Evolutionary conservation across 768 basidiomycete genomes (phyloP).

Genomic region (Mrakia gelida): DNA sequence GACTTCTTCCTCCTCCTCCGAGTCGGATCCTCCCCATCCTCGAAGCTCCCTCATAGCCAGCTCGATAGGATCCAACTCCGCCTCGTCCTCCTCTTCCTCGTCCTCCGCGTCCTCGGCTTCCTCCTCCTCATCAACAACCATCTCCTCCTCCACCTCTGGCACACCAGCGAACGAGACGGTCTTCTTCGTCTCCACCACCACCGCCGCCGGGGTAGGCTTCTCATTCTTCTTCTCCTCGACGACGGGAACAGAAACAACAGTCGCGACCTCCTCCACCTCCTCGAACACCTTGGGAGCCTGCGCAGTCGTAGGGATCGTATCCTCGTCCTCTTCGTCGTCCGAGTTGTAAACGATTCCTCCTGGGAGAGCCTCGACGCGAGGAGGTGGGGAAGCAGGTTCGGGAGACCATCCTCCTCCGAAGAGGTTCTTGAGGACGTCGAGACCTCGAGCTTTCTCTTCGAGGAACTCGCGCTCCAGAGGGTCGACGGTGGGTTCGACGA

Average conservation of each 20-base stretch:
- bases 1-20: neutral
- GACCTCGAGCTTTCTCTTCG: constrained; percentile 19
- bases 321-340: constrained; percentile 3
- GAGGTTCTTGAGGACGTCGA: constrained; percentile 24
- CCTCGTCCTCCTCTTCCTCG: constrained; percentile 24
- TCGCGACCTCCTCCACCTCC: neutral
- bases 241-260: neutral
- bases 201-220: neutral
- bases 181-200: constrained; percentile 12
- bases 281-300: neutral
- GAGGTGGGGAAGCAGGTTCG: constrained; percentile 4
- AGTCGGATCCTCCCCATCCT: constrained; percentile 23
- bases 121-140: constrained; percentile 7
- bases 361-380: constrained; percentile 1
- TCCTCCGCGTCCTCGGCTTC: constrained; percentile 11
- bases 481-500: constrained; percentile 3
- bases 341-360: constrained; percentile 16
- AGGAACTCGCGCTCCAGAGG: constrained; percentile 10
- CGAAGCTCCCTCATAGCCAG: constrained; percentile 30
- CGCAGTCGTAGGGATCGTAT: neutral
- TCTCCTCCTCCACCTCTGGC: constrained; percentile 11
- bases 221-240: neutral
- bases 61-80: constrained; percentile 30
- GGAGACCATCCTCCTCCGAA: constrained; percentile 17
- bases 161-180: constrained; percentile 15